Evolutionary conservation across 495 filamentous ascomycete genomes (phyloP).

Genomic region (Penicillium cinerascens): DNA sequence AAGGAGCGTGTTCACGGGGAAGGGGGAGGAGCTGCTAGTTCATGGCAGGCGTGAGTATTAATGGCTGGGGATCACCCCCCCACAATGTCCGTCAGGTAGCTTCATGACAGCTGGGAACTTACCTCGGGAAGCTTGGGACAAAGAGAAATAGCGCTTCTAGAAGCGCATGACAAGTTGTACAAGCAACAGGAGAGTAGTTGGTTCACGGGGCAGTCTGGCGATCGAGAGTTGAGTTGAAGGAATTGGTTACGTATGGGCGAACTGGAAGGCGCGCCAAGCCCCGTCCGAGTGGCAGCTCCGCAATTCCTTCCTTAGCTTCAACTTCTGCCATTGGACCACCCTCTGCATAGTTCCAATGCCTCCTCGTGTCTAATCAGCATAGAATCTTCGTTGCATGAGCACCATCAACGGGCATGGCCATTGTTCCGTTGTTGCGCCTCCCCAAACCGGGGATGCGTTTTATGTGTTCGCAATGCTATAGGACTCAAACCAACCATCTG

Average conservation of each 20-base stretch:
- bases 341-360: slow-evolving; percentile 11
- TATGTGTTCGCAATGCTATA: slow-evolving; percentile 21
- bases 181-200: neutral
- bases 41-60: slow-evolving; percentile 27
- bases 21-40: slow-evolving; percentile 22
- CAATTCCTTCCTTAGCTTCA: slow-evolving; percentile 6
- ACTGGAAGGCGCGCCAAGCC: slow-evolving; percentile 22
- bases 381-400: slow-evolving; percentile 2
- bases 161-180: slow-evolving; percentile 11
- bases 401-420: slow-evolving; percentile 28
- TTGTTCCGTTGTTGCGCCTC: slow-evolving; percentile 35
- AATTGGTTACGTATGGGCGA: slow-evolving; percentile 14
- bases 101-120: slow-evolving; percentile 4
- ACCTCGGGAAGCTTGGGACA: slow-evolving; percentile 13
- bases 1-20: slow-evolving; percentile 22
- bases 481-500: slow-evolving; percentile 4
- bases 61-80: slow-evolving; percentile 22
- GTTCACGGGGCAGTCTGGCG: neutral
- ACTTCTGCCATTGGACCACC: neutral
- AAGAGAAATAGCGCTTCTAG: neutral
- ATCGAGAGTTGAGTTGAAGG: slow-evolving; percentile 3
- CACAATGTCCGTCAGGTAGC: slow-evolving; percentile 23
- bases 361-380: slow-evolving; percentile 5
- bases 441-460: slow-evolving; percentile 27
- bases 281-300: slow-evolving; percentile 9